Percentiles rank a stretch among this genome's conserved stretches.
phyloP scores from a whole-genome alignment of 176 grass and related monocot species.

The Carex kokanica region DNA sequence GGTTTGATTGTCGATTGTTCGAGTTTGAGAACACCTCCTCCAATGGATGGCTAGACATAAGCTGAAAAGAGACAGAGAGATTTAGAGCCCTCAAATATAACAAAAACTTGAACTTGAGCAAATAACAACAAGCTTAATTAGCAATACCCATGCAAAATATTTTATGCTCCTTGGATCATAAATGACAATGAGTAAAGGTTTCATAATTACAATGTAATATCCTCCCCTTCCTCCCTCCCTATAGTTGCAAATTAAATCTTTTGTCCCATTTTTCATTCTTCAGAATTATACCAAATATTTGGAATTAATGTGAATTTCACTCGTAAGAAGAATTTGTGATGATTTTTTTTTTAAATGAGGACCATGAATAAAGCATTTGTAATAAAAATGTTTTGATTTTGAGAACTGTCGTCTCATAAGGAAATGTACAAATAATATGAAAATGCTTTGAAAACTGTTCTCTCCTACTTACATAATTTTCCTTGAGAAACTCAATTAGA shows the following conservation, averaged over 20 bases:
- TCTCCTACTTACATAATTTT: not conserved
- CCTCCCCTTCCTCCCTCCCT: not conserved
- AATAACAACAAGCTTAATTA: not conserved
- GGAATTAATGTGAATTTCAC: not conserved
- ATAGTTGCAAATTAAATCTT: not conserved
- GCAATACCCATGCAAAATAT: not conserved
- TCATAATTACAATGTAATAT: not conserved
- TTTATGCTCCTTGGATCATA: not conserved
- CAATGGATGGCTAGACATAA: conserved; percentile 20
- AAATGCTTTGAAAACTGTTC: not conserved
- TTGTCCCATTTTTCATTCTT: not conserved
- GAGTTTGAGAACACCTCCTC: conserved; percentile 15
- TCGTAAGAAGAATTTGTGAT: not conserved
- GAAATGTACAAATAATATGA: not conserved
- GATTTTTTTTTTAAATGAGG: not conserved
- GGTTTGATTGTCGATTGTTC: not conserved
- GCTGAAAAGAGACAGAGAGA: not conserved
- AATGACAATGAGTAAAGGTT: not conserved
- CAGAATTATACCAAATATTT: not conserved
- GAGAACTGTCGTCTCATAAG: not conserved
- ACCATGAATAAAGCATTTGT: not conserved
- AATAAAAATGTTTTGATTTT: not conserved
- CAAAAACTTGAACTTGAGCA: not conserved
- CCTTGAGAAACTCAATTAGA: not conserved
- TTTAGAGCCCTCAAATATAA: not conserved